A percentile compares a stretch with the other conserved stretches of the same genome.
Evolutionary conservation across 306 rosid genomes (phyloP).

Genomic region (Prunus mira): DNA sequence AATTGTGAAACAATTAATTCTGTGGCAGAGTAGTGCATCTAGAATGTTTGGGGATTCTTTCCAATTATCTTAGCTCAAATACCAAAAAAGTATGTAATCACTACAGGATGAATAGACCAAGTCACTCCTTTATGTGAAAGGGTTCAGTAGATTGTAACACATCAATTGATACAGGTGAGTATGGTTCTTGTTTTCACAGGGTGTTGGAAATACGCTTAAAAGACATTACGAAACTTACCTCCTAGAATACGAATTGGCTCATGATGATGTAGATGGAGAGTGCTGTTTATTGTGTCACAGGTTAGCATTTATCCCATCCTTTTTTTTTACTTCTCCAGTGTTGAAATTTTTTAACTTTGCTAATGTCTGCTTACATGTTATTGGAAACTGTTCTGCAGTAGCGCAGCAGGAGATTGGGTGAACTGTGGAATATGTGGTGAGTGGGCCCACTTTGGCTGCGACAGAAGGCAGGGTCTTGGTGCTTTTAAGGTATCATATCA

Average conservation of each 20-base stretch:
- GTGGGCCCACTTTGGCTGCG: constrained; percentile 99
- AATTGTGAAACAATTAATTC: neutral
- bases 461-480: constrained; percentile 98
- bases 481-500: constrained; percentile 78
- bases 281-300: constrained; percentile 99
- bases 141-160: neutral
- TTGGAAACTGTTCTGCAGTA: constrained; percentile 57
- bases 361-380: constrained; percentile 22
- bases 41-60: neutral
- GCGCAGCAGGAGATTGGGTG: constrained; percentile 99
- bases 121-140: neutral
- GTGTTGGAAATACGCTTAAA: constrained; percentile 99
- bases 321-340: neutral
- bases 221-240: constrained; percentile 98
- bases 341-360: neutral
- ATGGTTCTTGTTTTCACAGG: constrained; percentile 47
- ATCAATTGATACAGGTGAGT: constrained; percentile 10
- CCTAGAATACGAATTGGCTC: constrained; percentile 93
- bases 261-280: constrained; percentile 98
- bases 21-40: neutral
- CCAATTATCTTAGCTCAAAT: neutral
- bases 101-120: neutral
- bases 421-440: constrained; percentile 99
- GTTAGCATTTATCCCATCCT: constrained; percentile 38
- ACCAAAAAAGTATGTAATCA: neutral